Percentiles rank a stretch among this genome's conserved stretches.
Evolutionary conservation across 768 basidiomycete genomes (phyloP).

Genomic region (Russula foetens): DNA sequence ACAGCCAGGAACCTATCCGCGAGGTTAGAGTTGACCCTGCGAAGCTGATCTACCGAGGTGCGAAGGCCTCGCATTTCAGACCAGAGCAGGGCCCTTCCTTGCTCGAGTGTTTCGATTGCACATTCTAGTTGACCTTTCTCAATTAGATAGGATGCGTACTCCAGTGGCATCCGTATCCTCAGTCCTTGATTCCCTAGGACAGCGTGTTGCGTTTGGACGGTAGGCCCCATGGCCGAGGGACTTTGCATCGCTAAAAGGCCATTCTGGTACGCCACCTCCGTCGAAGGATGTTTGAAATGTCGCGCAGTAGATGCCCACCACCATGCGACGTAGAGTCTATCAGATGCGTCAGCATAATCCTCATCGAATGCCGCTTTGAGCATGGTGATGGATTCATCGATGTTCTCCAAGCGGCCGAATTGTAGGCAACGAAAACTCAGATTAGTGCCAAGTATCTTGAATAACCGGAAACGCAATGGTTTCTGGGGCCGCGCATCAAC

Average conservation of each 20-base stretch:
- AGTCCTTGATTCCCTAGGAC: neutral
- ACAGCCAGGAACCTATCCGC: neutral
- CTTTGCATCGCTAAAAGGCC: neutral
- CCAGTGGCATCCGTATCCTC: neutral
- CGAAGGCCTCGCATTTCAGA: constrained; percentile 11
- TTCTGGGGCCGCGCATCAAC: neutral
- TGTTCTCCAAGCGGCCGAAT: neutral
- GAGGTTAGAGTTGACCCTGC: constrained; percentile 2
- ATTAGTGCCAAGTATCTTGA: neutral
- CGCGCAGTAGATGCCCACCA: neutral
- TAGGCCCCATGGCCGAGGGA: neutral
- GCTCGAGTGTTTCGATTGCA: constrained; percentile 15
- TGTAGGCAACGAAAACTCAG: neutral
- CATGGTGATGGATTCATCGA: neutral
- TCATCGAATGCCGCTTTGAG: neutral
- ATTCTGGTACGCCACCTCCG: neutral
- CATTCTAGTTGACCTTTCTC: neutral
- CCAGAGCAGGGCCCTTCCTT: constrained; percentile 13
- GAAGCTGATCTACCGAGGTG: constrained; percentile 2
- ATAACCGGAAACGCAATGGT: neutral
- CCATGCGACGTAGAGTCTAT: neutral
- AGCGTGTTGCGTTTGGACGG: neutral
- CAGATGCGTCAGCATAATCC: neutral
- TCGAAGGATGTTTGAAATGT: neutral
- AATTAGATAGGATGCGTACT: neutral